phyloP scores from a whole-genome alignment of 2,329 filamentous ascomycete genomes.

The Amphichorda felina region DNA sequence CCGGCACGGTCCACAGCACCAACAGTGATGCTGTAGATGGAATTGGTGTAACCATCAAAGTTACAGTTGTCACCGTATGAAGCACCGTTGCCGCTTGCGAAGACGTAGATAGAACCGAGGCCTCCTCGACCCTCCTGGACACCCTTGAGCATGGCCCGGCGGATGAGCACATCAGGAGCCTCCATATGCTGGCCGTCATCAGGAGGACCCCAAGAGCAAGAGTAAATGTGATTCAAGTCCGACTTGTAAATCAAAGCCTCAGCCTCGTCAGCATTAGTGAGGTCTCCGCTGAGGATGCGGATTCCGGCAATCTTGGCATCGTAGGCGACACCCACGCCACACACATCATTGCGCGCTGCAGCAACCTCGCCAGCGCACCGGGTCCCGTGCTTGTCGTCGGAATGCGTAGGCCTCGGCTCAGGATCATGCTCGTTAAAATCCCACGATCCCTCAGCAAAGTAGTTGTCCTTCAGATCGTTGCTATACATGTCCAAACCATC shows the following conservation, averaged over 20 bases:
- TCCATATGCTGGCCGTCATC: conserved; percentile 95
- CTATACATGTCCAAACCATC: conserved; percentile 96
- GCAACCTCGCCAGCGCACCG: conserved; percentile 90
- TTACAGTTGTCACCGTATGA: conserved; percentile 80
- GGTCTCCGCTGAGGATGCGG: conserved; percentile 82
- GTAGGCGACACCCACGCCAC: conserved; percentile 92
- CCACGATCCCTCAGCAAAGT: conserved; percentile 84
- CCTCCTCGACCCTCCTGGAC: conserved; percentile 78
- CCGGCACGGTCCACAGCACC: conserved; percentile 84
- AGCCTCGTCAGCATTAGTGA: conserved; percentile 87
- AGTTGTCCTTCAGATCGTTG: conserved; percentile 83
- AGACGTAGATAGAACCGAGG: conserved; percentile 86
- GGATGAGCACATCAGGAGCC: conserved; percentile 77
- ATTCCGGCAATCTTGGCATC: conserved; percentile 83
- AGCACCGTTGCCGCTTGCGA: conserved; percentile 88
- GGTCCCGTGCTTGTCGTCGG: conserved; percentile 83
- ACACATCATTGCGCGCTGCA: conserved; percentile 84
- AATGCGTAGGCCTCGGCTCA: conserved; percentile 70
- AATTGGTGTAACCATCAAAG: conserved; percentile 98
- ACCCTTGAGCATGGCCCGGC: conserved; percentile 81
- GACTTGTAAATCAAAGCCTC: conserved; percentile 85
- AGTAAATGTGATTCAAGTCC: conserved; percentile 92
- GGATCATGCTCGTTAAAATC: conserved; percentile 84
- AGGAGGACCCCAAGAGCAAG: conserved; percentile 94
- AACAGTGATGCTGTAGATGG: conserved; percentile 96